These are phyloP conservation scores for Phytophthora podocarpi DNA, from an alignment of 352 stramenopile species.

Conservation along the genomic window DNA sequence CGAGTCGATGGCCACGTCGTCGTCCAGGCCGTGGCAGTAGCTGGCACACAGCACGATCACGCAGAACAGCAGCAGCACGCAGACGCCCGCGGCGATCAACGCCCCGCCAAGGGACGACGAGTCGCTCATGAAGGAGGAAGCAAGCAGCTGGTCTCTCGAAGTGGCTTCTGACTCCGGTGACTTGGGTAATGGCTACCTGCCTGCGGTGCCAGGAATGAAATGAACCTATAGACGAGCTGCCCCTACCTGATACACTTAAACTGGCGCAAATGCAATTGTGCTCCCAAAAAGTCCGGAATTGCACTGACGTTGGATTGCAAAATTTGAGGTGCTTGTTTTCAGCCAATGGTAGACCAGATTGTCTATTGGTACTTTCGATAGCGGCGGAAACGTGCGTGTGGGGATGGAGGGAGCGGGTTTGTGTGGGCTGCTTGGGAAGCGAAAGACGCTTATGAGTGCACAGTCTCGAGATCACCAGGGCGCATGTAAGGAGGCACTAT, in stretches of 20 bases:
- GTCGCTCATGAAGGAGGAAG: slow-evolving; percentile 40
- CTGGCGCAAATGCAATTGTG: slow-evolving; percentile 4
- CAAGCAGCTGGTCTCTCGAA: too few relatives aligned
- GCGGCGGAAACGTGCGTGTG: too few relatives aligned
- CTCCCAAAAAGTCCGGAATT: neutral
- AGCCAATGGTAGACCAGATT: too few relatives aligned
- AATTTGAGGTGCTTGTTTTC: slow-evolving; percentile 12
- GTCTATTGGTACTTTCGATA: too few relatives aligned
- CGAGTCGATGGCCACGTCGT: slow-evolving; percentile 56
- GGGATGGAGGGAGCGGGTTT: too few relatives aligned
- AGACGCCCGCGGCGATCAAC: slow-evolving; percentile 35
- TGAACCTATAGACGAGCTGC: slow-evolving; percentile 8
- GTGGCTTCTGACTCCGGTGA: too few relatives aligned
- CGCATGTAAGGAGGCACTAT: too few relatives aligned
- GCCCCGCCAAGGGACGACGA: slow-evolving; percentile 34
- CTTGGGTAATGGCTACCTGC: slow-evolving; percentile 13
- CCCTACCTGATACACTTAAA: slow-evolving; percentile 9
- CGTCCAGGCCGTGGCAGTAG: slow-evolving; percentile 39
- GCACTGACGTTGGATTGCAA: slow-evolving; percentile 15
- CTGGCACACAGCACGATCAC: slow-evolving; percentile 46
- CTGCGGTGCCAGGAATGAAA: neutral
- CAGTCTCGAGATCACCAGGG: neutral
- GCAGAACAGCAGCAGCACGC: slow-evolving; percentile 57
- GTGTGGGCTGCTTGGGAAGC: too few relatives aligned
- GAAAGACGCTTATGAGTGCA: neutral